These are phyloP conservation scores for Sporopachydermia cereana DNA, from an alignment of 1,139 yeast genomes.

Conservation along the genomic window DNA sequence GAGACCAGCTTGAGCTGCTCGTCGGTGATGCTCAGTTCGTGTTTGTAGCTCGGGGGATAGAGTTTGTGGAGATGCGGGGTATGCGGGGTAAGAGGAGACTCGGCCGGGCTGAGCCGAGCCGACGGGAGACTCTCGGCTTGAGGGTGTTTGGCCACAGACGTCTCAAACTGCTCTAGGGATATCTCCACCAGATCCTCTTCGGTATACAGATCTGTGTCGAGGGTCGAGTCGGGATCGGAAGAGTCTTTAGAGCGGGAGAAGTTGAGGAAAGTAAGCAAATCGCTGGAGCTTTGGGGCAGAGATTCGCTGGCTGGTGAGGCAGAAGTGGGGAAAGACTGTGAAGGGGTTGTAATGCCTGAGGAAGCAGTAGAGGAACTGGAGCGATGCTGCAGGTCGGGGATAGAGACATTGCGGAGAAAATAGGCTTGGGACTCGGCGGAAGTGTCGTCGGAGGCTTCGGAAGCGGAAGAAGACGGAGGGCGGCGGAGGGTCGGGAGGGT, in stretches of 20 bases:
- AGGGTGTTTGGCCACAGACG: background rate
- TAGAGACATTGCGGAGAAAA: background rate
- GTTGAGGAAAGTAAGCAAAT: background rate
- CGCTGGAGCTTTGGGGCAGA: too few relatives aligned
- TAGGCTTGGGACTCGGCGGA: background rate
- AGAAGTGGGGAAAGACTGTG: background rate
- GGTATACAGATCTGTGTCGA: slow-evolving; percentile 2
- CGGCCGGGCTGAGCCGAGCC: background rate
- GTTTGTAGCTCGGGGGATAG: background rate
- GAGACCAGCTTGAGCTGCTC: background rate
- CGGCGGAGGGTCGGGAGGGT: background rate
- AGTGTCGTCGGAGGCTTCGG: background rate
- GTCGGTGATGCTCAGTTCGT: background rate
- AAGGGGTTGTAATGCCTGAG: background rate
- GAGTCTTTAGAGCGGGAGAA: background rate
- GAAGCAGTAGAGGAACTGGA: background rate
- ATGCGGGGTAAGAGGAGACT: background rate
- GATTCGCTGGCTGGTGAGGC: background rate
- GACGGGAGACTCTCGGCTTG: background rate
- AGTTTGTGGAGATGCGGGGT: background rate
- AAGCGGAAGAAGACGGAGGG: background rate
- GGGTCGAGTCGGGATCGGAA: background rate
- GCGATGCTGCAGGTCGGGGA: background rate
- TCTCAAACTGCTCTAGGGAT: background rate
- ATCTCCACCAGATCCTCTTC: slow-evolving; percentile 5